A percentile compares a stretch with the other conserved stretches of the same genome.
These are phyloP conservation scores for Podospora pseudocomata DNA, from an alignment of 495 filamentous ascomycete species.

Conservation along the genomic window DNA sequence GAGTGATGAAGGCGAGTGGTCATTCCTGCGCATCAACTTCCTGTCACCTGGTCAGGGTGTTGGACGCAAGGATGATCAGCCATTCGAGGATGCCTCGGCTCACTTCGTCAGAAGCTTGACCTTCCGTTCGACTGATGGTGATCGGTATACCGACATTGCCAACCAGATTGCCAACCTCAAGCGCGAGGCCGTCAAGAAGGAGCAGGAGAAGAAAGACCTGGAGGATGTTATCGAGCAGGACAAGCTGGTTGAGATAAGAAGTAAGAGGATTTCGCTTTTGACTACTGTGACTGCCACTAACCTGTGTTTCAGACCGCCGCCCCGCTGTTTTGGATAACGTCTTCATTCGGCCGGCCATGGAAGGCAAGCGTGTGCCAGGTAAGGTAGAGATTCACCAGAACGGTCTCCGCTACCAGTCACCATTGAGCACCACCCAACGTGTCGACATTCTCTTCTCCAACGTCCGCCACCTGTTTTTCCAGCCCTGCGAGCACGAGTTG, in stretches of 20 bases:
- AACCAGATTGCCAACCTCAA: conserved; percentile 90
- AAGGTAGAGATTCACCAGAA: conserved; percentile 98
- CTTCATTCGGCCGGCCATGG: conserved; percentile 88
- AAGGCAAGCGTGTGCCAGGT: conserved; percentile 92
- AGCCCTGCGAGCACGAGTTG: conserved; percentile 90
- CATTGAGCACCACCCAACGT: conserved; percentile 71
- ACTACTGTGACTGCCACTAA: conserved; percentile 31
- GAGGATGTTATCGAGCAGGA: conserved; percentile 99
- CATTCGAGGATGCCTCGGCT: conserved; percentile 92
- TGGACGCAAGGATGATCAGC: conserved; percentile 95
- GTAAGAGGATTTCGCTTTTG: conserved; percentile 44
- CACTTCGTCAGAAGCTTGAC: conserved; percentile 96
- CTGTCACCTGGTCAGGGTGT: conserved; percentile 96
- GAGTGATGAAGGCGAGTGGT: conserved; percentile 89
- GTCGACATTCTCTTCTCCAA: conserved; percentile 98
- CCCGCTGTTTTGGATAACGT: conserved; percentile 84
- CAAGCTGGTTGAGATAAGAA: conserved; percentile 87
- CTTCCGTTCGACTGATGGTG: conserved; percentile 82
- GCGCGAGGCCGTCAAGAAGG: conserved; percentile 80
- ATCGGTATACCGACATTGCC: conserved; percentile 82
- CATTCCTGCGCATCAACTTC: conserved; percentile 94
- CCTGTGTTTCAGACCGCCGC: conserved; percentile 62
- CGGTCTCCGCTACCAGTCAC: conserved; percentile 92
- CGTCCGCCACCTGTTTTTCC: conserved; percentile 97
- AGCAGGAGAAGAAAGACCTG: conserved; percentile 99